Evolutionary conservation across 139 green algal genomes (phyloP), one percentile per base, ranked within the genome.

Genomic region (Coccomyxa sp.): DNA sequence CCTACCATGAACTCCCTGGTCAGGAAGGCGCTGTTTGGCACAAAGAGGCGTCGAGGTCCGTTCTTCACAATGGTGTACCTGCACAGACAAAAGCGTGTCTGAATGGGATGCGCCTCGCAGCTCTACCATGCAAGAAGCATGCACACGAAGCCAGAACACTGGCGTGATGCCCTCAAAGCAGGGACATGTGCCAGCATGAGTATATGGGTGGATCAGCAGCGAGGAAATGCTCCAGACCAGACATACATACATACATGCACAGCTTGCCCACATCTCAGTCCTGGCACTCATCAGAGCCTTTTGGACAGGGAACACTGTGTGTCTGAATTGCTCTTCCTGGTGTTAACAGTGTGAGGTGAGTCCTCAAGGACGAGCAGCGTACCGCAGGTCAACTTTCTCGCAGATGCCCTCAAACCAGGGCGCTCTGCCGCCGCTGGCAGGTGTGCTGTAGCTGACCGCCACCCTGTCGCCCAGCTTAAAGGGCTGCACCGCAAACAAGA

Each of bases 381-480:
- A 90, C 79, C 90, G 82, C 34, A 94, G 87, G 75, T 94, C 90
- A 7, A 93, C 81, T 73, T 90, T 87, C 78, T 94, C 90, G 74
- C 85, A 91, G 8, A 82, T 80, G 18, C 90, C 90, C 81, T 93
- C 86, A 78, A 92, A 94, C 90, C 90, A 94, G 74, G 55, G 77
- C 75, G 68, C 70, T 35, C 69, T 39, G 68, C 74, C 73, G 6
- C 70, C 55, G 1, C 29, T 70, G 44, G 22, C 74, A 36, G 69
- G 72, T 74, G 39, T 75, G 36, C 35, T 54, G 73, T 83, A 88
- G 54, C 54, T 73, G 9, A 94, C 90, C 7, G 86, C 84, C 54
- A 94, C 84, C 8, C 75, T 75, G 82, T 94, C 90, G 10, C 90
- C 90, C 37, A 94, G 68, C 40, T 81, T 87, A 80, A 89, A 89